Conservation (phyloP, 164 flowering plant species). For the Platanus orientalis region DNA sequence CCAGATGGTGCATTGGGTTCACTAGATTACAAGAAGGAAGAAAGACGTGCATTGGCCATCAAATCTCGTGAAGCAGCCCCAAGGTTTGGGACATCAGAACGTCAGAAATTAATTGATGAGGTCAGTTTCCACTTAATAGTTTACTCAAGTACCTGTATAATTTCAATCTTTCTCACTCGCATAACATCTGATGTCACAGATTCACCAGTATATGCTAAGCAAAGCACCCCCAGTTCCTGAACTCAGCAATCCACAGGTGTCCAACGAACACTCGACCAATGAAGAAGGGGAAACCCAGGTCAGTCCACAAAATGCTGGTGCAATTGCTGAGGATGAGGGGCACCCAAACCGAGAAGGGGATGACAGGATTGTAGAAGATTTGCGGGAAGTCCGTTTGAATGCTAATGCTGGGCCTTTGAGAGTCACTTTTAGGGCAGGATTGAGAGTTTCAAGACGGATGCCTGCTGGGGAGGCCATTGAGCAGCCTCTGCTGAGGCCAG, state of each 20-base stretch:
- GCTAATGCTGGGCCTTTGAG: constrained; percentile 39
- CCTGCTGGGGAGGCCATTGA: constrained; percentile 29
- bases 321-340: constrained; percentile 19
- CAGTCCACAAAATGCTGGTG: constrained; percentile 23
- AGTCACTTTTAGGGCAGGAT: constrained; percentile 29
- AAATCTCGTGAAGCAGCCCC: constrained; percentile 92
- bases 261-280: constrained; percentile 27
- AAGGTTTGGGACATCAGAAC: constrained; percentile 70
- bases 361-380: constrained; percentile 42
- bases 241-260: constrained; percentile 18
- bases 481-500: constrained; percentile 31
- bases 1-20: constrained; percentile 97
- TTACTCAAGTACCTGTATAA: background rate
- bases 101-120: constrained; percentile 92
- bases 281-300: constrained; percentile 30
- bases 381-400: constrained; percentile 36
- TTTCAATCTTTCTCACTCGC: background rate
- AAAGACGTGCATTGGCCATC: constrained; percentile 73
- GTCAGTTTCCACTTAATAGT: constrained; percentile 24
- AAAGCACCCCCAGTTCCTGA: constrained; percentile 81
- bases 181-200: constrained; percentile 31
- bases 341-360: constrained; percentile 25
- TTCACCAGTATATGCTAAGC: constrained; percentile 89
- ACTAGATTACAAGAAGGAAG: constrained; percentile 82
- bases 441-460: constrained; percentile 22